These are phyloP conservation scores for Spongispora temasekensis DNA, from an alignment of 1,284 basidiomycete species.

Conservation along the genomic window DNA sequence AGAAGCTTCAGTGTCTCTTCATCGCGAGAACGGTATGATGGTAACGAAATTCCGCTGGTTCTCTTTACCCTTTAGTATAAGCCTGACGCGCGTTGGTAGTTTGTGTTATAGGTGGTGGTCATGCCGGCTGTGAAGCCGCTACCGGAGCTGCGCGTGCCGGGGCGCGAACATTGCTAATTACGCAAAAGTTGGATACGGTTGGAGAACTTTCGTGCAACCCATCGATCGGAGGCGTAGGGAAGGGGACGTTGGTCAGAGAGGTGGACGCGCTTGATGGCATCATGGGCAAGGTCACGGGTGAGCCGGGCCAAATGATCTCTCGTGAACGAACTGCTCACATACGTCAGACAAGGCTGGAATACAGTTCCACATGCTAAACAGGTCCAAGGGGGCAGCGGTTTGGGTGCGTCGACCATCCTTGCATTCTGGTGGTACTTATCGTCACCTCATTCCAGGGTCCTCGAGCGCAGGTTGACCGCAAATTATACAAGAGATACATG, in stretches of 20 bases:
- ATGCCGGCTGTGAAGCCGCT: slow-evolving; percentile 91
- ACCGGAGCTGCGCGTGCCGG: slow-evolving; percentile 82
- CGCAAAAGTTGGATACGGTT: slow-evolving; percentile 77
- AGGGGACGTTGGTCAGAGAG: slow-evolving; percentile 86
- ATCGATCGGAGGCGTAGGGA: slow-evolving; percentile 86
- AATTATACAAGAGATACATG: slow-evolving; percentile 81
- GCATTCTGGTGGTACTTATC: neutral
- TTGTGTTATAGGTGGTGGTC: slow-evolving; percentile 88
- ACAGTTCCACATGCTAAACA: slow-evolving; percentile 84
- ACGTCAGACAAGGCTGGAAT: slow-evolving; percentile 79
- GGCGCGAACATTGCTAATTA: slow-evolving; percentile 78
- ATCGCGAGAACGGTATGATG: slow-evolving; percentile 21
- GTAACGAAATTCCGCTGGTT: no score
- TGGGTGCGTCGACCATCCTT: slow-evolving; percentile 57
- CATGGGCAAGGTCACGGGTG: slow-evolving; percentile 75
- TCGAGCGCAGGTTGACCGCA: slow-evolving; percentile 85
- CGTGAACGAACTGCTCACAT: neutral
- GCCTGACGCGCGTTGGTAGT: slow-evolving; percentile 44
- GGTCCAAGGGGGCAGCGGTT: slow-evolving; percentile 85
- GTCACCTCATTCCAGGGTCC: slow-evolving; percentile 59
- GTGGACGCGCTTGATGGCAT: slow-evolving; percentile 87
- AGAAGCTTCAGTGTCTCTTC: slow-evolving; percentile 5
- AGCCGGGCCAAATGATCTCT: slow-evolving; percentile 15
- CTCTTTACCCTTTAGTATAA: no score
- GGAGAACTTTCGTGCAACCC: slow-evolving; percentile 93